Evolutionary conservation across 345 rosid genomes (phyloP).

Genomic region (Crucihimalaya himalaica): DNA sequence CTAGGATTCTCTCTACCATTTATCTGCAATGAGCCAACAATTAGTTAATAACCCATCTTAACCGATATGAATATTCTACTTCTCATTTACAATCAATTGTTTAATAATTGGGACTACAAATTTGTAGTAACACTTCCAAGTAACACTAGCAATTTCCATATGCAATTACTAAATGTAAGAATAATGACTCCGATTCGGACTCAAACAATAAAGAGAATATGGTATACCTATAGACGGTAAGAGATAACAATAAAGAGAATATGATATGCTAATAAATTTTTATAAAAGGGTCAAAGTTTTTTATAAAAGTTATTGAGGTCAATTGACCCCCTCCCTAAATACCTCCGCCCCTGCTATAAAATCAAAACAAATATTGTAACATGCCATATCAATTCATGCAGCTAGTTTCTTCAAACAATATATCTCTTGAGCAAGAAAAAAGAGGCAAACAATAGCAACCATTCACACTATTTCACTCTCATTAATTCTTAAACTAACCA

Average conservation of each 20-base stretch:
- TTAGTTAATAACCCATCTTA: neutral
- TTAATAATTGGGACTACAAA: too few relatives aligned
- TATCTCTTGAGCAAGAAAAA: neutral
- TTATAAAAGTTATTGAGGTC: too few relatives aligned
- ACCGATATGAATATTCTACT: too few relatives aligned
- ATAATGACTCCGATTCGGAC: too few relatives aligned
- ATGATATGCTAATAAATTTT: too few relatives aligned
- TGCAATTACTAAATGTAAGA: neutral
- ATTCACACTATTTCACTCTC: neutral
- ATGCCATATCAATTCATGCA: neutral
- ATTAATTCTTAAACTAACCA: neutral
- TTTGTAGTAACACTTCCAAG: too few relatives aligned
- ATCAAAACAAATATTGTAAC: neutral
- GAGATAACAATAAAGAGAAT: too few relatives aligned
- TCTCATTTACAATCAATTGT: neutral
- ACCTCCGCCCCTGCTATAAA: too few relatives aligned
- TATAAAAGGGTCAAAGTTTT: too few relatives aligned
- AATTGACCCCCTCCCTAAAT: too few relatives aligned
- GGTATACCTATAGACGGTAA: too few relatives aligned
- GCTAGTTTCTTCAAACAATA: neutral
- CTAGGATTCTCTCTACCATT: neutral
- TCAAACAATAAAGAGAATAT: too few relatives aligned
- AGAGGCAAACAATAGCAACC: neutral
- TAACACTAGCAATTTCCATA: neutral
- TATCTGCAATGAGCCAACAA: conserved; percentile 4